Evolutionary conservation across 2,329 filamentous ascomycete genomes (phyloP), one percentile per base, ranked within the genome.

Genomic region (Colletotrichum sp.): DNA sequence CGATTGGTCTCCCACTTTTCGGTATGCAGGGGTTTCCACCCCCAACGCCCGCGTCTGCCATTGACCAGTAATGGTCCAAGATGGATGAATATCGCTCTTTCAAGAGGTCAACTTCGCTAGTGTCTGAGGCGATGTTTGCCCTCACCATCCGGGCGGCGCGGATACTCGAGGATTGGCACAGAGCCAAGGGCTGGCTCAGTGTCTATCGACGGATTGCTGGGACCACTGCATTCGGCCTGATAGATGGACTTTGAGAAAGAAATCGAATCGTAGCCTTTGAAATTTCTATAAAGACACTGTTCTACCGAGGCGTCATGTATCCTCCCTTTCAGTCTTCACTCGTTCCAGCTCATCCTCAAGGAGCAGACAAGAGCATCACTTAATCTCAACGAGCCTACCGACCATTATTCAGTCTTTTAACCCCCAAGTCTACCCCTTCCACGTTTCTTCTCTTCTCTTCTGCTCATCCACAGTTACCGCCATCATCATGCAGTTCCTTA

Each of bases 401-500:
- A 32, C 30, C 65, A 26, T 21, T 21, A 32, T 21, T 36, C 65
- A 57, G 24, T 68, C 43, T 55, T 57, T 57, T 14, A 3, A 52
- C 13, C 3, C 55, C 30, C n/a, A 52, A 52, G 6, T 36, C 43
- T 57, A 8, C 1, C 30, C 28, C 13, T 26, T n/a, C n/a, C 21
- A 18, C 12, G 13, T 18, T 7, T 36, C 30, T 26, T 28, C 14
- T 36, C 30, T 26, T 43, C 32, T 21, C 21, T 12, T 4, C 43
- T 52, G 10, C 3, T 52, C 43, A 21, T 9, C 5, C 30, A 32
- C 18, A 6, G 3, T 7, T 16, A 52, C 30, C 0, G 7, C 6
- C n/a, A 5, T 18, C 21, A 81, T 28, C 52, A 83, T 84, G 83
- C 83, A 80, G 79, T 79, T 82, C 39, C 75, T 81, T 76, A n/a